phyloP scores from a whole-genome alignment of 768 basidiomycete genomes.

The Hericium alpestre region DNA sequence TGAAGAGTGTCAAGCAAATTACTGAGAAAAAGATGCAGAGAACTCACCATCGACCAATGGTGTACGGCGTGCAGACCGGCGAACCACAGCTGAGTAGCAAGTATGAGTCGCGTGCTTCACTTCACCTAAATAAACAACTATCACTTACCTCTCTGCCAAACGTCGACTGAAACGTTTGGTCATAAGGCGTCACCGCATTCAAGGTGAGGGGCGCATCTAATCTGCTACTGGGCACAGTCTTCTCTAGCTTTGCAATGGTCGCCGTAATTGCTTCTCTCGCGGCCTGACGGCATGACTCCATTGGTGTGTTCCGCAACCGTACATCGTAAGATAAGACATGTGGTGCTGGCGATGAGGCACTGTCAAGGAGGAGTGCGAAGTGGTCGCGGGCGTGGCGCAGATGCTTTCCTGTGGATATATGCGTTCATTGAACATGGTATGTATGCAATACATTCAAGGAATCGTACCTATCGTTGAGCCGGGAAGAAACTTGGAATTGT shows the following conservation, averaged over 20 bases:
- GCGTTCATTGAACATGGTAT: neutral
- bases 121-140: neutral
- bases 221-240: constrained; percentile 35
- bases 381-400: constrained; percentile 80
- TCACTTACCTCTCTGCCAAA: constrained; percentile 66
- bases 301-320: constrained; percentile 68
- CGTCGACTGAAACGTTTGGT: constrained; percentile 66
- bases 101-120: neutral
- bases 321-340: constrained; percentile 65
- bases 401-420: constrained; percentile 55
- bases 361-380: constrained; percentile 57
- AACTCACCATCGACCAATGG: constrained; percentile 79
- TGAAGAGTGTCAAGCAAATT: constrained; percentile 19
- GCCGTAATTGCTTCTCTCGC: constrained; percentile 49
- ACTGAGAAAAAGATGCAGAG: neutral
- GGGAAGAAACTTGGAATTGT: constrained; percentile 64
- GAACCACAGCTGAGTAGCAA: constrained; percentile 65
- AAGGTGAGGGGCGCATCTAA: constrained; percentile 55
- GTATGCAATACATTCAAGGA: neutral
- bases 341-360: constrained; percentile 33
- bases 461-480: constrained; percentile 75
- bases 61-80: constrained; percentile 78
- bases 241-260: constrained; percentile 45
- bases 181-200: constrained; percentile 72
- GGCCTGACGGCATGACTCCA: constrained; percentile 58